Conservation (phyloP, 192 early-diverging fungal genomes). For the Entrophospora sp. region DNA sequence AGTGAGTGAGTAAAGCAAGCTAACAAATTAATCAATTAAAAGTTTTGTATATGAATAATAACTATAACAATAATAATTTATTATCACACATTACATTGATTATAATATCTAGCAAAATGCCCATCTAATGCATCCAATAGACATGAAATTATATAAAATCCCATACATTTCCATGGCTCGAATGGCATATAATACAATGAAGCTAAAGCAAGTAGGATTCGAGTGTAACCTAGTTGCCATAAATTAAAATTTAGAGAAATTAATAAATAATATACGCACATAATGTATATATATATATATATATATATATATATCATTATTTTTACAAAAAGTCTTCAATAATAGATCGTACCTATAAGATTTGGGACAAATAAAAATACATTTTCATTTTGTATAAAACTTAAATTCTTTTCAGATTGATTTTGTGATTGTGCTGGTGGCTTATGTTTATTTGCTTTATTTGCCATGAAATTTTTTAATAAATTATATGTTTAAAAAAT, state of each 20-base stretch:
- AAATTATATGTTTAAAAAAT: too few relatives aligned
- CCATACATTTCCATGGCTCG: slow-evolving; percentile 62
- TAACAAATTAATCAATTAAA: too few relatives aligned
- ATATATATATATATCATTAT: slow-evolving; percentile 2
- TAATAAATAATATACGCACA: neutral
- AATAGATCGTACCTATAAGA: slow-evolving; percentile 50
- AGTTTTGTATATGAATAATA: too few relatives aligned
- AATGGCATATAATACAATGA: slow-evolving; percentile 73
- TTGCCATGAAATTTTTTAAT: too few relatives aligned
- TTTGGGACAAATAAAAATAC: slow-evolving; percentile 76
- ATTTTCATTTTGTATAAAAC: too few relatives aligned
- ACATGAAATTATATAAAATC: slow-evolving; percentile 79
- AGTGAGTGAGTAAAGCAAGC: too few relatives aligned
- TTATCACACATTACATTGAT: slow-evolving; percentile 70
- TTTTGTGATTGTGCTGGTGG: too few relatives aligned
- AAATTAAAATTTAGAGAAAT: neutral
- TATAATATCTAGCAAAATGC: slow-evolving; percentile 81
- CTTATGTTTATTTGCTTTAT: too few relatives aligned
- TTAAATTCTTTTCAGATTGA: too few relatives aligned
- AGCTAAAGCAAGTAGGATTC: slow-evolving; percentile 65
- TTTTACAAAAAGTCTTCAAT: neutral
- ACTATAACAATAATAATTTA: too few relatives aligned
- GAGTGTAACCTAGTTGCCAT: slow-evolving; percentile 62
- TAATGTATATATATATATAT: neutral
- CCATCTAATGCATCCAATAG: slow-evolving; percentile 93